Base-by-base conservation (phyloP, 2,329 filamentous ascomycete genomes). In the Ascochyta fabae region DNA sequence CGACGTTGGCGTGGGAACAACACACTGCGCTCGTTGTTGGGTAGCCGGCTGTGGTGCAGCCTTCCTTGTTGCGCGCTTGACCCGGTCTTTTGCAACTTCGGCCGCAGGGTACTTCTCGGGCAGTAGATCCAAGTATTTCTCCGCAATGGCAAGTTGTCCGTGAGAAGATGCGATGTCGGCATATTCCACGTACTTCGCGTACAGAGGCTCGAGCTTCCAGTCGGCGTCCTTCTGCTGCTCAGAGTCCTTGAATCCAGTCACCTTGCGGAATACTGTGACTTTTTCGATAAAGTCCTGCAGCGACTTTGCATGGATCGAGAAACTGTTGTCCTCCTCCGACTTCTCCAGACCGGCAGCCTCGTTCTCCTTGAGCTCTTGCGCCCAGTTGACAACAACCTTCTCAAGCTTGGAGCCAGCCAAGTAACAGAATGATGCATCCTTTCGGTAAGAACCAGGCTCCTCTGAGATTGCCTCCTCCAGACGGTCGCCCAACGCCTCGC, bases 201-300 rank as follows among this genome's bases (percentile, higher is more conserved):
- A 99, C 48, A 99, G 81, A 2, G 88, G 83, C 34, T 87, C 84
- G 56, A 99, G 86, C 79, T 96, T 97, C 94, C 94, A 99, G 66
- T 88, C 91, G 1, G 88, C 87, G 9, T 85, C 82, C 65, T 91
- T 85, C 42, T 79, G 78, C 61, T 86, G 85, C 70, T 97, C 92
- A 8, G 79, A 77, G 72, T 99, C 95, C 67, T 90, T 81, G 80
- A 97, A 99, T 70, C 94, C 92, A 59, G 92, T 93, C 39, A 97
- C 93, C 65, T 95, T 86, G 50, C 95, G 89, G 87, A 99, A 99
- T 49, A 99, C 86, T 0, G 93, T 96, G 42, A 99, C 95, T 82
- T 99, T 99, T 79, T 99, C 95, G 60, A 99, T 96, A 71, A 99
- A 94, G 63, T 90, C 88, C 76, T 98, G 95, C 39, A 99, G 80